phyloP scores from a whole-genome alignment of 1,284 basidiomycete genomes.

The Tylopilus sp. region DNA sequence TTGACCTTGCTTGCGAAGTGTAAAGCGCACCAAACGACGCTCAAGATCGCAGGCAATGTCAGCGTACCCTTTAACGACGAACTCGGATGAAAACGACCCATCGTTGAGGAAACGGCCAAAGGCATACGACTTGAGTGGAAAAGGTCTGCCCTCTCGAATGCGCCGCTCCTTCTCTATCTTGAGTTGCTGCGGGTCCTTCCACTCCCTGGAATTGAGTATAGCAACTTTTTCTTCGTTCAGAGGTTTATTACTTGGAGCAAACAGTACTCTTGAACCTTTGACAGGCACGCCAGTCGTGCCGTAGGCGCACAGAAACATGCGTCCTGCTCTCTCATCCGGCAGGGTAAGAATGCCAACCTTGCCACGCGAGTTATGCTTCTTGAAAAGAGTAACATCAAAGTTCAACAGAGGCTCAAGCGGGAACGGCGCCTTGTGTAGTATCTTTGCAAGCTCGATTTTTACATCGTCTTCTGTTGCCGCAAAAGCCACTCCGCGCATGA shows the following conservation, averaged over 20 bases:
- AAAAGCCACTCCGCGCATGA: slow-evolving; percentile 30
- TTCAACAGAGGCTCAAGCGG: slow-evolving; percentile 23
- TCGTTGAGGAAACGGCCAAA: slow-evolving; percentile 38
- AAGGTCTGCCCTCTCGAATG: slow-evolving; percentile 22
- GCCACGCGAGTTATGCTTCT: slow-evolving; percentile 20
- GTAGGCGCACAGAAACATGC: slow-evolving; percentile 32
- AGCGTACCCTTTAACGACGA: slow-evolving; percentile 26
- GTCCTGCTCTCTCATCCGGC: slow-evolving; percentile 21
- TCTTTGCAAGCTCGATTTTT: slow-evolving; percentile 33
- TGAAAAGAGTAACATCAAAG: slow-evolving; percentile 36
- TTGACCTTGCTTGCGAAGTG: slow-evolving; percentile 24
- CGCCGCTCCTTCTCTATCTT: slow-evolving; percentile 26
- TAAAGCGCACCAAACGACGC: slow-evolving; percentile 29
- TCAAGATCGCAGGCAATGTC: slow-evolving; percentile 34
- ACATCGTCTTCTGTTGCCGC: slow-evolving; percentile 33
- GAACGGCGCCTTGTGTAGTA: slow-evolving; percentile 38
- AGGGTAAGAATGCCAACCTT: slow-evolving; percentile 34
- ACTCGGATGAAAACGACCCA: slow-evolving; percentile 37
- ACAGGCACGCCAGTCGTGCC: slow-evolving; percentile 25
- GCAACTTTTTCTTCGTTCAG: slow-evolving; percentile 22
- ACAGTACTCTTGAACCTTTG: slow-evolving; percentile 21
- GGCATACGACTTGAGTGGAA: slow-evolving; percentile 26
- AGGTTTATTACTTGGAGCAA: slow-evolving; percentile 22
- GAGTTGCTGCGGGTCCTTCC: slow-evolving; percentile 34
- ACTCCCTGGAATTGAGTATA: slow-evolving; percentile 23